Percentiles rank a stretch among this genome's conserved stretches.
Evolutionary conservation across 2,329 filamentous ascomycete genomes (phyloP).

Genomic region (Stagonosporopsis vannaccii): DNA sequence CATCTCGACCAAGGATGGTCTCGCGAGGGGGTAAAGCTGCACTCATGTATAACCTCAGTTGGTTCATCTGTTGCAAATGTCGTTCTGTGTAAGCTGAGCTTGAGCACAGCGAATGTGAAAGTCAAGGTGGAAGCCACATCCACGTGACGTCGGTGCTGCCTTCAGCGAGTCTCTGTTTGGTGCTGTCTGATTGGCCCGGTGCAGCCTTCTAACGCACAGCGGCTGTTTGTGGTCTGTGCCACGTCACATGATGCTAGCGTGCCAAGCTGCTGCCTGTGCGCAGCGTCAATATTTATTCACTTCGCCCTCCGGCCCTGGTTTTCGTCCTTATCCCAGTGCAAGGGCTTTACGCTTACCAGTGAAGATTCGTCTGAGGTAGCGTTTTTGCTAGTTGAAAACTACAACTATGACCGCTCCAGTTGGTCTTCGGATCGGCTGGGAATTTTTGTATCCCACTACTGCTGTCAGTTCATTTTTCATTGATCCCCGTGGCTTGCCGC

Average conservation of each 20-base stretch:
- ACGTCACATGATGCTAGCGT: constrained; percentile 28
- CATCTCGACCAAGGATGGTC: no score
- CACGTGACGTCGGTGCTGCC: no score
- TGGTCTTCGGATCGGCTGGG: constrained; percentile 74
- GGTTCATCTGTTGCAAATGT: no score
- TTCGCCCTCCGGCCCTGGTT: constrained; percentile 5
- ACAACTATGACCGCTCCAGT: constrained; percentile 76
- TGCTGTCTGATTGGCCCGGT: no score
- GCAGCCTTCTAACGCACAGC: no score
- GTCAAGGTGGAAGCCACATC: no score
- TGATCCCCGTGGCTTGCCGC: constrained; percentile 37
- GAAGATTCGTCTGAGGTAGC: constrained; percentile 86
- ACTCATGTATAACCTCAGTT: no score
- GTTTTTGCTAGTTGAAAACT: constrained; percentile 94
- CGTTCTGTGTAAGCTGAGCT: no score
- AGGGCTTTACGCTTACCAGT: constrained; percentile 83
- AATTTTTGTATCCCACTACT: constrained; percentile 73
- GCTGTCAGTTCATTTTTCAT: constrained; percentile 38
- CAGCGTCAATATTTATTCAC: constrained; percentile 15
- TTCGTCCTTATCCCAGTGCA: constrained; percentile 46
- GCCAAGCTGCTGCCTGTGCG: constrained; percentile 23
- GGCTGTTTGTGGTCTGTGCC: no score
- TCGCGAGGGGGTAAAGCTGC: no score
- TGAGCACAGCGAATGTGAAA: no score
- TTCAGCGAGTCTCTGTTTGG: no score